Conservation (phyloP, 1,284 basidiomycete genomes). For the Ceratobasidium theobromae region DNA sequence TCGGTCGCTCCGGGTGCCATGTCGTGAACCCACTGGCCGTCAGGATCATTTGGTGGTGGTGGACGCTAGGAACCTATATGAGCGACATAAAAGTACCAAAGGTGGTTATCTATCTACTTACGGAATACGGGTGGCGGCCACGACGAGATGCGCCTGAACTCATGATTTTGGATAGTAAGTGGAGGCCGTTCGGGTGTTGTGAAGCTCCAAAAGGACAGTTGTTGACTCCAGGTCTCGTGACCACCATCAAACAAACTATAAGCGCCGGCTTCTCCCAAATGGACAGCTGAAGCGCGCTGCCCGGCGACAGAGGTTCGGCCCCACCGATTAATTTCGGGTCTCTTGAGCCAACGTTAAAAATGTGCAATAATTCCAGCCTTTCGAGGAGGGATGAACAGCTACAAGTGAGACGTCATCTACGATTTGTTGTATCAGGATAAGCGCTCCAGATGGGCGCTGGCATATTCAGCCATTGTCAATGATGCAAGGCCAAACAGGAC, state of each 20-base stretch:
- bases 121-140: conserved; percentile 31
- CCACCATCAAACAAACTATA: background rate
- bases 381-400: too few species aligned
- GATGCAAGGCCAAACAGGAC: too few species aligned
- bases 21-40: conserved; percentile 73
- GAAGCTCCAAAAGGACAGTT: background rate
- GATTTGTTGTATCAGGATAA: too few species aligned
- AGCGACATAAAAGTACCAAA: background rate
- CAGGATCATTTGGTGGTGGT: conserved; percentile 37
- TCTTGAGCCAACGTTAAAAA: too few species aligned
- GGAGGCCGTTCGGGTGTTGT: background rate
- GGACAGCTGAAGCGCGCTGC: too few species aligned
- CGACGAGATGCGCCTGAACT: conserved; percentile 5
- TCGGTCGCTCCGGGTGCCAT: conserved; percentile 52
- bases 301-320: too few species aligned
- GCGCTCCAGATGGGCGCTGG: too few species aligned
- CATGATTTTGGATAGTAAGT: conserved; percentile 4
- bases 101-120: background rate
- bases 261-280: background rate
- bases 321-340: too few species aligned
- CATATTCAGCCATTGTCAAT: too few species aligned
- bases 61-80: conserved; percentile 15
- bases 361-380: too few species aligned
- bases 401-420: too few species aligned
- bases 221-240: background rate